Conservation (phyloP, 192 early-diverging fungal genomes). For the Backusella circina region DNA sequence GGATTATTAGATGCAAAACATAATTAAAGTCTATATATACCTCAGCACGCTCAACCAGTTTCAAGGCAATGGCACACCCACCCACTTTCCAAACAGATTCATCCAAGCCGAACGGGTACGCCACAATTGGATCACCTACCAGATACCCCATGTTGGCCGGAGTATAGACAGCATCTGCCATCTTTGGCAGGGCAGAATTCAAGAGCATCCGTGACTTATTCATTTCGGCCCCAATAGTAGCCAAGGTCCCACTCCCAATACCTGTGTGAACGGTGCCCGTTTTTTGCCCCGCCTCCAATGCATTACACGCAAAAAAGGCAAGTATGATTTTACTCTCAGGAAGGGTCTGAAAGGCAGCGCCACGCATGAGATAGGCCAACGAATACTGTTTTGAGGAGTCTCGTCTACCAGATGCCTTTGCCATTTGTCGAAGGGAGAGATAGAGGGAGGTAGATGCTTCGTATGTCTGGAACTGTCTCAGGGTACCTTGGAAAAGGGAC, state of each 20-base stretch:
- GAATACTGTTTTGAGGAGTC: conserved; percentile 39
- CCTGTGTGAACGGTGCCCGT: conserved; percentile 19
- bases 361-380: conserved; percentile 51
- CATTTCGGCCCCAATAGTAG: background rate
- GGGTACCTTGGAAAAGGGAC: conserved; percentile 58
- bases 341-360: conserved; percentile 42
- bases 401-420: conserved; percentile 4
- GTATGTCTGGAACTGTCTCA: conserved; percentile 62
- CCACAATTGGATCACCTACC: conserved; percentile 44
- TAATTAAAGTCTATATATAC: conserved; percentile 23
- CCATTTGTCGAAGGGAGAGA: conserved; percentile 38
- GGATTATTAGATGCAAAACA: background rate
- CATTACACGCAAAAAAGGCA: conserved; percentile 51
- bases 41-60: conserved; percentile 55
- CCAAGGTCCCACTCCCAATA: background rate
- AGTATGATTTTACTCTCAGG: conserved; percentile 61
- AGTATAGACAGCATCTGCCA: conserved; percentile 41
- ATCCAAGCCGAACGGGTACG: conserved; percentile 53
- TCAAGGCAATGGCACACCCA: conserved; percentile 62
- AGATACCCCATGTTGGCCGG: conserved; percentile 40
- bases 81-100: conserved; percentile 74
- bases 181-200: conserved; percentile 52
- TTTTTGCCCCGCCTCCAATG: conserved; percentile 33
- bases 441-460: conserved; percentile 56
- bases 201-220: conserved; percentile 25